Conservation (phyloP, 2,329 filamentous ascomycete species). For the Penicillium sclerotiorum region DNA sequence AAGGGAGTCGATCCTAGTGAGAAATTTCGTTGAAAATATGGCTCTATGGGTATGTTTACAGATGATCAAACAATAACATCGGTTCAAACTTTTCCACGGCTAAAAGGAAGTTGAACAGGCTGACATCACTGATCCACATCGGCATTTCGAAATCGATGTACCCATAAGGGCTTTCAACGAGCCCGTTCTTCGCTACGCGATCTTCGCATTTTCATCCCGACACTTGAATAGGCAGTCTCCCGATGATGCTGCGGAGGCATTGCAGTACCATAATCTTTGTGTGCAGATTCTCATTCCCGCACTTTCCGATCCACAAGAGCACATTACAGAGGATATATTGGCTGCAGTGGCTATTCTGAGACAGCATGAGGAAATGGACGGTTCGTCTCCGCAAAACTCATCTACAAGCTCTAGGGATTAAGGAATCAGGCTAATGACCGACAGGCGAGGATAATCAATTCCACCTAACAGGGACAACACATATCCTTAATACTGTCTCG, state of each 20-base stretch:
- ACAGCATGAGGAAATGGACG: constrained; percentile 40
- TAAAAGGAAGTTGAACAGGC: too few relatives aligned
- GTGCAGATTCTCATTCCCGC: constrained; percentile 38
- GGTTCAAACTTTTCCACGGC: too few relatives aligned
- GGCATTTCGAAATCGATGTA: constrained; percentile 36
- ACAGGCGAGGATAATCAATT: constrained; percentile 36
- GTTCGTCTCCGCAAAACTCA: constrained; percentile 9
- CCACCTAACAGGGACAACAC: constrained; percentile 40
- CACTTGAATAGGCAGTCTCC: constrained; percentile 31
- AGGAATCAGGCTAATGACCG: constrained; percentile 4
- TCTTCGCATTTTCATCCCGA: constrained; percentile 39
- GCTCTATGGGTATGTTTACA: constrained; percentile 32
- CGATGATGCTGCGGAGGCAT: constrained; percentile 29
- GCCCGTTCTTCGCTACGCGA: constrained; percentile 34
- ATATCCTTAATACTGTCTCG: constrained; percentile 40
- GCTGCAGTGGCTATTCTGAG: constrained; percentile 37
- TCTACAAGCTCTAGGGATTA: background rate
- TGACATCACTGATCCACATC: constrained; percentile 36
- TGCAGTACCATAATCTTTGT: constrained; percentile 38
- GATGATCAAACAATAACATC: too few relatives aligned
- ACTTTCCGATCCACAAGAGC: constrained; percentile 29
- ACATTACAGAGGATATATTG: constrained; percentile 34
- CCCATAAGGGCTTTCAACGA: constrained; percentile 33
- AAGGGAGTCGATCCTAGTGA: constrained; percentile 26
- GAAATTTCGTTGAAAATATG: constrained; percentile 38